These are phyloP conservation scores for Bryoerythrophyllum caledonicum DNA, from an alignment of 225 moss, liverwort and hornwort genomes.

Conservation along the genomic window DNA sequence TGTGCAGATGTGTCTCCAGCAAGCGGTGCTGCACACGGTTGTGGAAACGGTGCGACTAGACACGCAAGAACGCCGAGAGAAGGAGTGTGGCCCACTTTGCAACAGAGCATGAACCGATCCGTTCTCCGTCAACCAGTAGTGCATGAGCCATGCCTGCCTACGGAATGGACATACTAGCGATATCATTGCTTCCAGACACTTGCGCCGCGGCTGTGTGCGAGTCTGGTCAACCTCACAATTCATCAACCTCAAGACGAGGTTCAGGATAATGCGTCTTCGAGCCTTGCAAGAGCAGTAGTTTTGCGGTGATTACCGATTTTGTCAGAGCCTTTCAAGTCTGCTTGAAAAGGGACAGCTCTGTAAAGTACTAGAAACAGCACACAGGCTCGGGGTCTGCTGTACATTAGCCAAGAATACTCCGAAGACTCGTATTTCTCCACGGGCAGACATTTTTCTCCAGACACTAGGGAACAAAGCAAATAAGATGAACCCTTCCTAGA, in stretches of 20 bases:
- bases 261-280: constrained; percentile 5
- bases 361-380: constrained; percentile 38
- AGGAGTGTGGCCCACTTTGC: constrained; percentile 41
- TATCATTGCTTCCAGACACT: not conserved
- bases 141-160: constrained; percentile 68
- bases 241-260: constrained; percentile 22
- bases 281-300: constrained; percentile 19
- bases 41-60: constrained; percentile 14
- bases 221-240: constrained; percentile 7
- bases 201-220: too few species aligned
- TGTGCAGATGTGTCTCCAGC: constrained; percentile 21
- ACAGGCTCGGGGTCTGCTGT: constrained; percentile 44
- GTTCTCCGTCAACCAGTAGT: constrained; percentile 29
- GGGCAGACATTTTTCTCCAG: constrained; percentile 39
- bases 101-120: constrained; percentile 40
- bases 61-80: constrained; percentile 27
- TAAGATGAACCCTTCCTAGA: constrained; percentile 37
- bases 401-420: constrained; percentile 32
- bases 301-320: constrained; percentile 32
- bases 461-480: constrained; percentile 27
- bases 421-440: constrained; percentile 23
- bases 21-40: constrained; percentile 19
- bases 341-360: constrained; percentile 28
- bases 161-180: constrained; percentile 79
- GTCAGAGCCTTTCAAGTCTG: constrained; percentile 30